Evolutionary conservation across 257 asterid species (phyloP), one percentile per base, ranked within the genome.

Genomic region (Scutellaria minor): DNA sequence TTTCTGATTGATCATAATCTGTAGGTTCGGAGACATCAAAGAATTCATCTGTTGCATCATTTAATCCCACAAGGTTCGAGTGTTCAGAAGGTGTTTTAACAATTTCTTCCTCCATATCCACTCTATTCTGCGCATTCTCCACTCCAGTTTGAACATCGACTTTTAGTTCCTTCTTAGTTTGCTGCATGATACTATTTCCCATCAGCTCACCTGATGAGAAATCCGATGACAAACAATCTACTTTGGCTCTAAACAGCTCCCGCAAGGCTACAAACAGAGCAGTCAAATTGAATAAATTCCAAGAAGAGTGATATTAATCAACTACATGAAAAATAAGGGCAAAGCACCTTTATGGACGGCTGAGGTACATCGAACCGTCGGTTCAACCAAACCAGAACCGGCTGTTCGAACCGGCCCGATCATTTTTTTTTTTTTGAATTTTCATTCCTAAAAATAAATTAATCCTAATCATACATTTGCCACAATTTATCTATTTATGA

Each of bases 21-120:
- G 81, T 77, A 65, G 99, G 99, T 68, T 95, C 98, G 9, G 97
- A 51, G 74, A 91, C 99, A 75, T 92, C 99, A 82, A 88, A 95
- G 79, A 92, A 95, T 79, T 95, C 98, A 81, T 92, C 98, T 47
- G 90, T 44, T 41, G 96, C 82, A 75, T 95, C 99, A 78, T 95
- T 86, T 74, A 95, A 81, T 68, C 97, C 99, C 79, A 87, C 74
- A 39, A 95, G 87, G 83, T 96, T 92, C 24, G 97, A 90, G 74
- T 81, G 89, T 73, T 84, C 96, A 40, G 97, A 88, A 77, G 97
- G 90, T n/a, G 90, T 67, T 79, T 86, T 86, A 44, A 82, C 81
- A 41, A 18, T 83, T 74, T 85, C 89, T 47, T 84, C 94, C 71
- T 83, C 93, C 87, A 67, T 47, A 22, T 63, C 84, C 79, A 71